Evolutionary conservation across 106 monocot genomes (phyloP), one percentile per base, ranked within the genome.

Genomic region (Acorus calamus): DNA sequence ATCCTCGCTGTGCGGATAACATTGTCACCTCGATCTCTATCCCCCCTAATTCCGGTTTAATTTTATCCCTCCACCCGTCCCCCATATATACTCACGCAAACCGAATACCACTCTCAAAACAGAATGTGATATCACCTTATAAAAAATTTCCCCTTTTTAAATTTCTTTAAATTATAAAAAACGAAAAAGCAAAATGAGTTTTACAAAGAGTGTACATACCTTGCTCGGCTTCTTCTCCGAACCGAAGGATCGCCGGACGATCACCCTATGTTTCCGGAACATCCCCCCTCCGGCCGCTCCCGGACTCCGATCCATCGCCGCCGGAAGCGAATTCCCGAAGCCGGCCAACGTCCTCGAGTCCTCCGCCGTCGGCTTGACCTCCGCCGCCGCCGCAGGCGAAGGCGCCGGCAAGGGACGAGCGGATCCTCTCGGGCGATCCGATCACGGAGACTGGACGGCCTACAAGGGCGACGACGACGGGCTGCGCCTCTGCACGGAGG

Each of bases 401-500:
- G 44, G 44, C 47, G 2, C 56, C 13, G 67, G 3, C 28, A 49
- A 50, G 3, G 10, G 3, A 14, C 4, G 12, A 46, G 10, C 42
- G 55, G 11, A 2, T n/a, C 59, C 14, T 44, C n/a, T 3, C 13
- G 12, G 46, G 12, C 28, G 28, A 28, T 59, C 2, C 41, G 50
- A 59, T 47, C 10, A 8, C n/a, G 62, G 61, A 28, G 28, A 28
- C 28, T 28, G 28, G 28, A 28, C 1, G 28, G 28, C 28, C 28
- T 28, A 28, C 28, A 28, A 28, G 28, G 28, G 28, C 28, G 28
- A 28, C 28, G 28, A 28, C 51, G 51, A 9, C 5, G 62, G 61
- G 11, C 47, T 62, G 7, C 9, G 74, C 44, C n/a, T 74, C 9
- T 68, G 68, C 62, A 75, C 74, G 47, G 74, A 75, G 62, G 44